These are phyloP conservation scores for Rheum nobile DNA, from an alignment of 148 eudicot species.

Conservation along the genomic window DNA sequence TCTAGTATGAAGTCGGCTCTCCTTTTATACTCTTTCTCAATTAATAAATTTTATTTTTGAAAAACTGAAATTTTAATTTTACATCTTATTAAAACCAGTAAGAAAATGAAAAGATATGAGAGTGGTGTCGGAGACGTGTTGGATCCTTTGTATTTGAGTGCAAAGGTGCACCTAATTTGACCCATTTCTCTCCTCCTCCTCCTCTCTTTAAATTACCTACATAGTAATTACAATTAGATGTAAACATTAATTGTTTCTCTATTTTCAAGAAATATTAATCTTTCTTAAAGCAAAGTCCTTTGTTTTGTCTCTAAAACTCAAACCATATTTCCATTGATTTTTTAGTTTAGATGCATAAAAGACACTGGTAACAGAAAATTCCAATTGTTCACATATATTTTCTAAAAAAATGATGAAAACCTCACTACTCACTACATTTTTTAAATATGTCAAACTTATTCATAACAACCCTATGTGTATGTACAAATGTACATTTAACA, in stretches of 20 bases:
- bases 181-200: neutral
- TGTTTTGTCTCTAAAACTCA: no score
- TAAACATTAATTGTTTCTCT: neutral
- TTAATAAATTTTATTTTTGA: neutral
- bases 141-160: neutral
- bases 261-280: neutral
- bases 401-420: no score
- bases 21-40: neutral
- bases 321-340: no score
- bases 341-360: no score
- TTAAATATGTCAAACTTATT: no score
- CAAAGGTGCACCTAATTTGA: neutral
- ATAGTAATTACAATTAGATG: neutral
- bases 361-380: no score
- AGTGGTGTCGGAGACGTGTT: neutral
- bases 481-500: no score
- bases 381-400: no score
- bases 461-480: no score
- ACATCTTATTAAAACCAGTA: neutral
- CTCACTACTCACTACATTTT: no score
- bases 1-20: neutral
- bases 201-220: neutral
- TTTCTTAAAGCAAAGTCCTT: no score
- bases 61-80: neutral
- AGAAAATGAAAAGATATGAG: neutral